These are phyloP conservation scores for Talaromyces thailandensis DNA, from an alignment of 495 filamentous ascomycete genomes.

Conservation along the genomic window DNA sequence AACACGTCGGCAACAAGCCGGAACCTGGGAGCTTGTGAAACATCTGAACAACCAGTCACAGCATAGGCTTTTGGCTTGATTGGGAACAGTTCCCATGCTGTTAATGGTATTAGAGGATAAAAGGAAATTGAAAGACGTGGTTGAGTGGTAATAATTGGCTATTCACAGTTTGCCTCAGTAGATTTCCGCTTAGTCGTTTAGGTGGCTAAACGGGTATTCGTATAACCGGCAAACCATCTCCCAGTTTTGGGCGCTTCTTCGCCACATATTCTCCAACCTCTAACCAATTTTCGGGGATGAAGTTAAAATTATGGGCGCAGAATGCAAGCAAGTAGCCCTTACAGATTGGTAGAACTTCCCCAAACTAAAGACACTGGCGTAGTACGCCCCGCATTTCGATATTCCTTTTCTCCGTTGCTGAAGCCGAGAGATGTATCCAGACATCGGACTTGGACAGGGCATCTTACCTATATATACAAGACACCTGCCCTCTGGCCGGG, in stretches of 20 bases:
- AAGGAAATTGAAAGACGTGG: background rate
- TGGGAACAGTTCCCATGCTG: background rate
- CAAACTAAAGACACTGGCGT: background rate
- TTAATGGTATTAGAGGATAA: no score
- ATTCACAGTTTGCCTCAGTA: background rate
- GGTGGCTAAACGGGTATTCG: background rate
- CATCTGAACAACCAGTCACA: background rate
- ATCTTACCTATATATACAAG: background rate
- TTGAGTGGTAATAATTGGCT: background rate
- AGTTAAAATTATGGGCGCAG: background rate
- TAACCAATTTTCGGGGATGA: background rate
- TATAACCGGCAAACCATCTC: background rate
- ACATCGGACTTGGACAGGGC: background rate
- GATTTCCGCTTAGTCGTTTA: background rate
- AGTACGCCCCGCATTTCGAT: background rate
- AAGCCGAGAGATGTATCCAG: background rate
- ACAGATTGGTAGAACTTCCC: background rate
- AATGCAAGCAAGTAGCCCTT: background rate
- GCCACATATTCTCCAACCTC: background rate
- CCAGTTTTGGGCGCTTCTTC: background rate
- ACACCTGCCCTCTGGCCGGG: background rate
- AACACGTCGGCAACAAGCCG: background rate
- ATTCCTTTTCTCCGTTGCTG: background rate
- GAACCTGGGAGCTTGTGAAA: background rate
- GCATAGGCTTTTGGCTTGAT: background rate